Evolutionary conservation across 176 grass and related monocot species (phyloP).

Genomic region (Poa annua): DNA sequence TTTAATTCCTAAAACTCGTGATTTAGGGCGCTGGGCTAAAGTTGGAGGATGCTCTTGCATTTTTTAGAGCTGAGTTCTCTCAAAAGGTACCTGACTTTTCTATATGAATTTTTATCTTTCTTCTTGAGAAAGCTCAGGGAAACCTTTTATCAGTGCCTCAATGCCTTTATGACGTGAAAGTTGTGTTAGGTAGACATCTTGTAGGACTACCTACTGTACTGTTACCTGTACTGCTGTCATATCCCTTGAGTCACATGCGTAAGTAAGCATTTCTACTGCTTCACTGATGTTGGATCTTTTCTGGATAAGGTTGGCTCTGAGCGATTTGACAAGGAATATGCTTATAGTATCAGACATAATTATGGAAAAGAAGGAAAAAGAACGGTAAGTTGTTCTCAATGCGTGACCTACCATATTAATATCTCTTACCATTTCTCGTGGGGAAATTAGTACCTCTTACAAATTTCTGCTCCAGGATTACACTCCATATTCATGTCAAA

Average conservation of each 20-base stretch:
- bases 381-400: slow-evolving; percentile 54
- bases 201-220: neutral
- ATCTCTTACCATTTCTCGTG: neutral
- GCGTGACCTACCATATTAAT: slow-evolving; percentile 27
- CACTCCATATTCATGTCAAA: slow-evolving; percentile 95
- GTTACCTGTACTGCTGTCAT: neutral
- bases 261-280: slow-evolving; percentile 23
- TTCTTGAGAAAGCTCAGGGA: neutral
- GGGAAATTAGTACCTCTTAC: slow-evolving; percentile 16
- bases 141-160: slow-evolving; percentile 11
- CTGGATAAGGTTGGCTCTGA: slow-evolving; percentile 78
- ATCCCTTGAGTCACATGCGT: slow-evolving; percentile 8
- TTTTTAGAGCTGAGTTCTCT: slow-evolving; percentile 97
- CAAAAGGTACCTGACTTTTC: slow-evolving; percentile 70
- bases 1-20: neutral
- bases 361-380: slow-evolving; percentile 99
- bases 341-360: slow-evolving; percentile 82
- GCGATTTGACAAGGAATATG: slow-evolving; percentile 95
- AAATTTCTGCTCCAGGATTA: slow-evolving; percentile 80
- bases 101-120: slow-evolving; percentile 20
- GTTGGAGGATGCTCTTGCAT: slow-evolving; percentile 95
- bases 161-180: slow-evolving; percentile 5
- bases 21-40: slow-evolving; percentile 87
- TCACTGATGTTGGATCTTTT: slow-evolving; percentile 40
- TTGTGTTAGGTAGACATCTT: slow-evolving; percentile 12